Base-by-base conservation (phyloP, 768 basidiomycete species). In the Scleroderma bovista region DNA sequence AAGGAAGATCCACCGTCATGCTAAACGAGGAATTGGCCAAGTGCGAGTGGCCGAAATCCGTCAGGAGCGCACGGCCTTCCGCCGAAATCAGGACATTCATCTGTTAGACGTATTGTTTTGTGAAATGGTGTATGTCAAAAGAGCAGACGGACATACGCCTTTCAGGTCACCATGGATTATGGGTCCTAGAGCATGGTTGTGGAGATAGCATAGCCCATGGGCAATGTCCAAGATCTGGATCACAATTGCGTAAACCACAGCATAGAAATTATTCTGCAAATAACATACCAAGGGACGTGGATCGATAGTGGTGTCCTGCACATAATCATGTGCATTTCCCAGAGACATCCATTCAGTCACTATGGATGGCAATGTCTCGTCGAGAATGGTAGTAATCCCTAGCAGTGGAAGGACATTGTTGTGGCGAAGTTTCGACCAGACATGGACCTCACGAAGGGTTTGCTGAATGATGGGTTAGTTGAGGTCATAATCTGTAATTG, bases 381-480 rank as follows among this genome's bases (percentile, higher is more conserved):
- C 57, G 39, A 19, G 17, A 36, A 53, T 56, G 19, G 49, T 55
- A 13, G 50, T 37, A 2, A 53, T 44, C 5, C 61, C 57, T 24
- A 44, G 48, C 24, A 60, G 53, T 6, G 53, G 55, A 9, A 62
- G 36, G 16, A 62, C 46, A 46, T 62, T 62, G n/a, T 41, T 44
- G 41, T 62, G 57, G 7, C 34, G 16, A 12, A 62, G 48, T 26
- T 44, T 17, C 23, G 48, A 49, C 61, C 59, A 60, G 13, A 60
- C 55, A 23, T 47, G 48, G 24, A 59, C 46, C 43, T 61, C 60
- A 15, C 58, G 55, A 15, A 46, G 42, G 15, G 58, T 33, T n/a
- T 51, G 24, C 60, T 61, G 34, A 23, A 29, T 16, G 6, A 29
- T 4, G 12, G 24, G 4, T 43, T 29, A 29, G 24, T 43, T 2